Base-by-base conservation (phyloP, 2,329 filamentous ascomycete genomes). In the Cordyceps javanica region DNA sequence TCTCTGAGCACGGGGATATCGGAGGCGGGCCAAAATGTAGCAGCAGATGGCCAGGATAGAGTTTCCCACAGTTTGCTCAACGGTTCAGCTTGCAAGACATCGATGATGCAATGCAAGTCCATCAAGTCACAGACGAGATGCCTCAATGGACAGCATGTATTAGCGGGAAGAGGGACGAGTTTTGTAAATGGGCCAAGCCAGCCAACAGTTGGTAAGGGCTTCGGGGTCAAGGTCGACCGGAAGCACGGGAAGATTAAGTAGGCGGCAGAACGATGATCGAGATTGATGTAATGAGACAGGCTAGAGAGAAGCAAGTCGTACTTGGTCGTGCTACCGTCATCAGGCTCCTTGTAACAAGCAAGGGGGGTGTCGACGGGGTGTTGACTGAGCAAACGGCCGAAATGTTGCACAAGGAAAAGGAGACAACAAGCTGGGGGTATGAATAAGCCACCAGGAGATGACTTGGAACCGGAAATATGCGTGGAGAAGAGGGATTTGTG, bases 131-230 rank as follows among this genome's bases (percentile, higher is more conserved):
- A 23, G 26, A 42, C 32, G 30, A 25, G 25, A 50, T 16, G 54
- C 19, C n/a, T 41, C 54, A 32, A 16, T 50, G n/a, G 13, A 50
- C 16, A 46, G 45, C 45, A 56, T 56, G 14, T n/a, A 56, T n/a
- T 25, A 41, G 41, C n/a, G 19, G 8, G 19, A 25, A 21, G 13
- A 9, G 7, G 4, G 30, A 54, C 10, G 16, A 45, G 42, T 5
- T 34, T 46, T 42, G 25, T 14, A 30, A 21, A 32, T 41, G 25
- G n/a, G 32, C 5, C 13, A n/a, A 34, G n/a, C 7, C 26, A 25
- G 13, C 44, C 34, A 14, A 21, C n/a, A 41, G 23, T 19, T 46
- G 41, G 16, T 28, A n/a, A 28, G 9, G 8, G 6, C 14, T 21
- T 34, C 41, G 23, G 30, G 26, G 3, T 11, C 11, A 8, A 36